Percentiles rank a stretch among this genome's conserved stretches.
Evolutionary conservation across 2,329 filamentous ascomycete species (phyloP).

Genomic region (Aspergillus sp.): DNA sequence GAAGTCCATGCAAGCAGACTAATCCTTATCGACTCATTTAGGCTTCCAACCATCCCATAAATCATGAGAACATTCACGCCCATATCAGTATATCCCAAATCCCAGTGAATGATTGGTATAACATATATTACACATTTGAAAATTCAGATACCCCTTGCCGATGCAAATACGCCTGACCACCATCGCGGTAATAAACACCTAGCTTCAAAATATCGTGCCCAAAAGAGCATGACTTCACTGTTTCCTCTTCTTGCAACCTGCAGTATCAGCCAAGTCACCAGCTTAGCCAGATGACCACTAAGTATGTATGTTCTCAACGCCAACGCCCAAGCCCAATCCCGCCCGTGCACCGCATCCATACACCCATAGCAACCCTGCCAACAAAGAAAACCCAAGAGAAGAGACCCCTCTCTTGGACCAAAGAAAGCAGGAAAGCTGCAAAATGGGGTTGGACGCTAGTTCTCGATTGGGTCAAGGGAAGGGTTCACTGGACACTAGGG

Average conservation of each 20-base stretch:
- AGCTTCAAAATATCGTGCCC: not conserved
- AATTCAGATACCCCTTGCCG: not conserved
- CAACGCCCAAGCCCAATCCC: not conserved
- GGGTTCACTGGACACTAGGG: not conserved
- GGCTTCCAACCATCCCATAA: conserved; percentile 5
- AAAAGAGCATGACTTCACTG: not conserved
- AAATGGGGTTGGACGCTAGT: not conserved
- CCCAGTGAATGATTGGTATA: not conserved
- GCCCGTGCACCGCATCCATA: not conserved
- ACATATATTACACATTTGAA: not conserved
- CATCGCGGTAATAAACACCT: not conserved
- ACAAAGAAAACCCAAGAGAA: not conserved
- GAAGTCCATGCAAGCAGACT: not conserved
- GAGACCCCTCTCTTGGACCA: not conserved
- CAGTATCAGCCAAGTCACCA: not conserved
- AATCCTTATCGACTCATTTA: not conserved
- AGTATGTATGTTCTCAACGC: not conserved
- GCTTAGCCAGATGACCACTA: not conserved
- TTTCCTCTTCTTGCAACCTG: not conserved
- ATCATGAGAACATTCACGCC: not conserved
- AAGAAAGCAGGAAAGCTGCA: not conserved
- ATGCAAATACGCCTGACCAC: not conserved
- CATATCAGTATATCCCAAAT: not conserved
- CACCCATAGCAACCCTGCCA: not conserved
- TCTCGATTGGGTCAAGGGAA: conserved; percentile 16